A percentile compares a stretch with the other conserved stretches of the same genome.
Evolutionary conservation across 352 stramenopile species (phyloP).

Genomic region (Phytopythium delawarense): DNA sequence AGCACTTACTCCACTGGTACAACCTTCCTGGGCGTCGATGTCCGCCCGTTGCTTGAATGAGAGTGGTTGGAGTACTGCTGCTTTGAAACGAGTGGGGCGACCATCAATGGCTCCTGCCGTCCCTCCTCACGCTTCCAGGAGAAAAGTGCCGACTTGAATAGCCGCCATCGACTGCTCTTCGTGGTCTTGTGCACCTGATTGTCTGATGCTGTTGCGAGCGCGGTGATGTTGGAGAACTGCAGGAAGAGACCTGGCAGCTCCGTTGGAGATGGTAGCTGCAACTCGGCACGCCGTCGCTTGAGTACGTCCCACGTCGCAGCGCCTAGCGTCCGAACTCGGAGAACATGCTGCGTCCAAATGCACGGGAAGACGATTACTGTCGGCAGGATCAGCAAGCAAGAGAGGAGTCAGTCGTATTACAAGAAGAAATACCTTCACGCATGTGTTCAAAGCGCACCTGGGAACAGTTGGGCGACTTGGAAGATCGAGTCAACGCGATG

Average conservation of each 20-base stretch:
- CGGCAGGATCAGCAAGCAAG: background rate
- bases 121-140: background rate
- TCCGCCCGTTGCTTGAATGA: slow-evolving; percentile 4
- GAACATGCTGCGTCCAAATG: slow-evolving; percentile 49
- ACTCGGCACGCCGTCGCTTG: slow-evolving; percentile 25
- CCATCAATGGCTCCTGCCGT: background rate
- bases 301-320: slow-evolving; percentile 42
- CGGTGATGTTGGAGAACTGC: slow-evolving; percentile 36
- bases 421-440: background rate
- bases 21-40: slow-evolving; percentile 28
- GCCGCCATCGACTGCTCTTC: background rate
- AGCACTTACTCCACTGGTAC: slow-evolving; percentile 28
- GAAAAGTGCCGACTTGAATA: background rate
- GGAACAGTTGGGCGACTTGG: slow-evolving; percentile 46
- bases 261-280: slow-evolving; percentile 17
- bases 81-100: slow-evolving; percentile 1
- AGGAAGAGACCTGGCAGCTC: slow-evolving; percentile 16
- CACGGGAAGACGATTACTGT: slow-evolving; percentile 62
- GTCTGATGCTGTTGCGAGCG: background rate
- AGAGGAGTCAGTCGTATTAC: background rate
- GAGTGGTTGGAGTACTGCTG: background rate
- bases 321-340: slow-evolving; percentile 42
- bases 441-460: slow-evolving; percentile 24
- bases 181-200: background rate
- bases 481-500: slow-evolving; percentile 28